Evolutionary conservation across 1,139 yeast genomes (phyloP).

Genomic region (Blastobotrys ciferrii): DNA sequence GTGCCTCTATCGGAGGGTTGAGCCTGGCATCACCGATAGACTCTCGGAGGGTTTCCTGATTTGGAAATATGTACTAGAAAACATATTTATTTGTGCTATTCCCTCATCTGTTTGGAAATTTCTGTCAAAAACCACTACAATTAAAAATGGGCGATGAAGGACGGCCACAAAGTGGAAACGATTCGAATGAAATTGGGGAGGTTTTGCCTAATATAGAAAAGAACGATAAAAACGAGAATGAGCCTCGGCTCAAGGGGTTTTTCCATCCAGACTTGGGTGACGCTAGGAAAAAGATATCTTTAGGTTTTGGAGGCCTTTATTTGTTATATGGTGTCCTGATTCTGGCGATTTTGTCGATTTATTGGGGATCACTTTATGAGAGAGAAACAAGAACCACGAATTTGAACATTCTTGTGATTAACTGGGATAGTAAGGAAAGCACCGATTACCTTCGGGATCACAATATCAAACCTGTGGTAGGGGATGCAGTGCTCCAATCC

Average conservation of each 20-base stretch:
- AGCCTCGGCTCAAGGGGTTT: neutral
- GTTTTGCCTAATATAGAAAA: no score
- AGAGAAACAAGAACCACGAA: conserved; percentile 42
- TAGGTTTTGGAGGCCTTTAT: neutral
- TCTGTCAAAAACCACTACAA: no score
- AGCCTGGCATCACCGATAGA: no score
- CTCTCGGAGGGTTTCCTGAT: no score
- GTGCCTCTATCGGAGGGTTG: no score
- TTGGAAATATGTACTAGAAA: no score
- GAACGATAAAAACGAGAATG: neutral
- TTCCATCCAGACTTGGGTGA: conserved; percentile 1
- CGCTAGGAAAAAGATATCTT: neutral
- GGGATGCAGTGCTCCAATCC: conserved; percentile 38
- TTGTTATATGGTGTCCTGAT: conserved; percentile 14
- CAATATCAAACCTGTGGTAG: conserved; percentile 35
- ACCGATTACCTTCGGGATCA: conserved; percentile 23
- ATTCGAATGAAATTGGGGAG: no score
- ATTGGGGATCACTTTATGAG: conserved; percentile 58
- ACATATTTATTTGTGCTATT: no score
- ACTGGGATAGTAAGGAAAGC: conserved; percentile 42
- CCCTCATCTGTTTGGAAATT: no score
- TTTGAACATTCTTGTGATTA: conserved; percentile 47
- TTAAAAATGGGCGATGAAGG: no score
- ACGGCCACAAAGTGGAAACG: no score
- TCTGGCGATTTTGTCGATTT: conserved; percentile 46